A percentile compares a stretch with the other conserved stretches of the same genome.
These are phyloP conservation scores for Geotrichum siamense DNA, from an alignment of 1,139 yeast genomes.

Conservation along the genomic window DNA sequence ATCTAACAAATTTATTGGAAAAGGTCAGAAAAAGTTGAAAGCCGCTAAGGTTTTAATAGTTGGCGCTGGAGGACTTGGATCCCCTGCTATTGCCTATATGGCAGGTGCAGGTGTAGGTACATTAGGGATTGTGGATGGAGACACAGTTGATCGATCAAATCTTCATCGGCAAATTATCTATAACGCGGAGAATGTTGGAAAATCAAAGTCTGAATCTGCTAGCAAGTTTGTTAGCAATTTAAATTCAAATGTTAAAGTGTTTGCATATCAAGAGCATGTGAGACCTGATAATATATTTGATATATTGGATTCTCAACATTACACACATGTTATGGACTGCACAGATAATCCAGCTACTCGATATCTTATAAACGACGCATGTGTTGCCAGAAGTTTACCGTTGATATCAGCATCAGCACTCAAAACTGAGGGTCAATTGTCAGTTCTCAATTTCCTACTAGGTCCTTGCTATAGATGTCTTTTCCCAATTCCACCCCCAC, in stretches of 20 bases:
- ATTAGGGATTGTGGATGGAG: slow-evolving; percentile 84
- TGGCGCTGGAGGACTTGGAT: slow-evolving; percentile 97
- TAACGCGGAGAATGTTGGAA: slow-evolving; percentile 56
- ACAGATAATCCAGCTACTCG: slow-evolving; percentile 90
- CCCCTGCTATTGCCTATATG: slow-evolving; percentile 80
- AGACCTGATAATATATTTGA: slow-evolving; percentile 53
- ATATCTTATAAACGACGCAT: slow-evolving; percentile 79
- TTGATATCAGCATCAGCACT: slow-evolving; percentile 90
- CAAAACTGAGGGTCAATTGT: slow-evolving; percentile 83
- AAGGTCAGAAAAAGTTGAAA: slow-evolving; percentile 55
- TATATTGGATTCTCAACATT: slow-evolving; percentile 42
- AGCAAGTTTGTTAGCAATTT: slow-evolving; percentile 41
- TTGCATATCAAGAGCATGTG: slow-evolving; percentile 48
- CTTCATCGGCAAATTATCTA: slow-evolving; percentile 87
- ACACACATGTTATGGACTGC: slow-evolving; percentile 81
- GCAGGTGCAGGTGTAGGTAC: slow-evolving; percentile 85
- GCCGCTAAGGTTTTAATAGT: slow-evolving; percentile 59
- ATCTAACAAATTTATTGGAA: slow-evolving; percentile 5
- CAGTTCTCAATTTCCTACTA: slow-evolving; percentile 56
- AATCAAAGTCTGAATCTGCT: slow-evolving; percentile 74
- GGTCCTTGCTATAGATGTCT: slow-evolving; percentile 97
- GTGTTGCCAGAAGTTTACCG: slow-evolving; percentile 61
- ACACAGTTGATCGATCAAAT: slow-evolving; percentile 74
- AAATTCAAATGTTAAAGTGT: slow-evolving; percentile 61
- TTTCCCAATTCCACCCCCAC: slow-evolving; percentile 86